These are phyloP conservation scores for Apiospora kogelbergensis DNA, from an alignment of 2,329 filamentous ascomycete genomes.

Conservation along the genomic window DNA sequence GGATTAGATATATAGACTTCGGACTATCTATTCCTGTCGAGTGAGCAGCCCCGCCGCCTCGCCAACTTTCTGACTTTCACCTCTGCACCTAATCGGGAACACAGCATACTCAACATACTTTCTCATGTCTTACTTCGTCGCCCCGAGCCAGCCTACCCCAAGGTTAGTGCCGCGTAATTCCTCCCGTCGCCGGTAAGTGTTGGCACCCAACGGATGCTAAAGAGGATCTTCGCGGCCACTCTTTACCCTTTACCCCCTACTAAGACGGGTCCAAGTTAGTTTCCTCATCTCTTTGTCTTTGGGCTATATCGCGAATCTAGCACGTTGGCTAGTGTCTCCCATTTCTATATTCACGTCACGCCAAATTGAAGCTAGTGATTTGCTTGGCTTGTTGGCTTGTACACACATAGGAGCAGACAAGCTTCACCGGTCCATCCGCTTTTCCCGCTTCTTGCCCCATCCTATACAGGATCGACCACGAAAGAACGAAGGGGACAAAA, in stretches of 20 bases:
- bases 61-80: neutral
- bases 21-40: neutral
- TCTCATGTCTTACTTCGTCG: neutral
- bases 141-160: neutral
- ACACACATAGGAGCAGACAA: neutral
- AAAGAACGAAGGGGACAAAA: neutral
- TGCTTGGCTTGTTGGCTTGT: neutral
- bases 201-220: neutral
- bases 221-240: neutral
- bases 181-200: neutral
- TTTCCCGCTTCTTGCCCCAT: neutral
- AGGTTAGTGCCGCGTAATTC: constrained; percentile 4
- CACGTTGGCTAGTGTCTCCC: neutral
- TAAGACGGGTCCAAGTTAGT: neutral
- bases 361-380: neutral
- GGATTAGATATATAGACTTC: neutral
- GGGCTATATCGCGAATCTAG: neutral
- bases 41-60: neutral
- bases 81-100: neutral
- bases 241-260: neutral
- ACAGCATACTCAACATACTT: neutral
- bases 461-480: neutral
- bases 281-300: neutral
- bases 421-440: neutral
- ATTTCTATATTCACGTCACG: neutral